Percentiles rank a stretch among this genome's conserved stretches.
These are phyloP conservation scores for Trichoderma gamsii DNA, from an alignment of 495 filamentous ascomycete genomes.

Conservation along the genomic window DNA sequence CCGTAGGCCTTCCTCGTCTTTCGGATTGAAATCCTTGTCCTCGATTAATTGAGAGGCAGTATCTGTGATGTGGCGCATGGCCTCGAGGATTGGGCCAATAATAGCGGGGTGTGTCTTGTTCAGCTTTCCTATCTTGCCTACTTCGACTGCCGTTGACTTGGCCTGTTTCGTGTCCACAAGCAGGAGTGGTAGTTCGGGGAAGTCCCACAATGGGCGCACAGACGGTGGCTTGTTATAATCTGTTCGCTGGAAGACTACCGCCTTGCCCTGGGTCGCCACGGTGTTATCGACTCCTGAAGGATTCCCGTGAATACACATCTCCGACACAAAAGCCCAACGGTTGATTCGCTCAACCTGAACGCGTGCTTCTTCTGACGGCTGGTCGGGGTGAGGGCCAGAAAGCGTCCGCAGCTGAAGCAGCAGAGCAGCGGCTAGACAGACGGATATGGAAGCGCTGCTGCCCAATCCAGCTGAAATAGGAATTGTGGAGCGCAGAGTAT, in stretches of 20 bases:
- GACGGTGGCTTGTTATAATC: slow-evolving; percentile 71
- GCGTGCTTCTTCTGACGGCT: slow-evolving; percentile 71
- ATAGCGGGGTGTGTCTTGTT: slow-evolving; percentile 63
- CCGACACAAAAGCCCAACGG: slow-evolving; percentile 92
- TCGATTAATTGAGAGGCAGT: slow-evolving; percentile 67
- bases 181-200: slow-evolving; percentile 84
- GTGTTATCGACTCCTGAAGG: slow-evolving; percentile 97
- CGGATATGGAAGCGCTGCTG: slow-evolving; percentile 85
- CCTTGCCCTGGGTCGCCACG: slow-evolving; percentile 87
- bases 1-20: slow-evolving; percentile 52
- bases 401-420: slow-evolving; percentile 83
- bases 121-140: slow-evolving; percentile 75
- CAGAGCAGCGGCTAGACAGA: slow-evolving; percentile 82
- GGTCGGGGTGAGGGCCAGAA: slow-evolving; percentile 81
- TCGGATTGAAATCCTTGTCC: slow-evolving; percentile 53
- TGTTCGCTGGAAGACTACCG: slow-evolving; percentile 76
- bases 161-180: slow-evolving; percentile 80
- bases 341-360: slow-evolving; percentile 91
- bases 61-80: slow-evolving; percentile 73
- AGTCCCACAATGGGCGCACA: slow-evolving; percentile 72
- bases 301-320: slow-evolving; percentile 95
- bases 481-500: slow-evolving; percentile 89
- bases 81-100: slow-evolving; percentile 69
- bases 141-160: slow-evolving; percentile 75
- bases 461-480: slow-evolving; percentile 89